Conservation (phyloP, 164 flowering plant species). For the Cinnamomum micranthum region DNA sequence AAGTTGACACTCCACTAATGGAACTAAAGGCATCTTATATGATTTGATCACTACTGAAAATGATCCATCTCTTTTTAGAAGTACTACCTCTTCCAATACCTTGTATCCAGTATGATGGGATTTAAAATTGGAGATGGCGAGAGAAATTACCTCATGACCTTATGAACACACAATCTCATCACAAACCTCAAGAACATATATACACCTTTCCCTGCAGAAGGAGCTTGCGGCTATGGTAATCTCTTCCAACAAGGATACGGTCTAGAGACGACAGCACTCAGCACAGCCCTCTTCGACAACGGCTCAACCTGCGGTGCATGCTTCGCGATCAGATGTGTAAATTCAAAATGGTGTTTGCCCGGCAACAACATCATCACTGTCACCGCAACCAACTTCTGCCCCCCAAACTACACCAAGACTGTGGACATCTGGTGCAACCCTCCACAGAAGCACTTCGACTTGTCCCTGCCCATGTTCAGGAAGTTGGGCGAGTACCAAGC, state of each 20-base stretch:
- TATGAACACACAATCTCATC: too few relatives aligned
- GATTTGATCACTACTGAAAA: too few relatives aligned
- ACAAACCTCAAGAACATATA: too few relatives aligned
- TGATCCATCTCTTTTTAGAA: too few relatives aligned
- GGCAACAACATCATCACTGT: conserved; percentile 7
- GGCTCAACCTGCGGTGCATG: conserved; percentile 28
- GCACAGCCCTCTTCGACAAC: conserved; percentile 28
- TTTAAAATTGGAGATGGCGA: too few relatives aligned
- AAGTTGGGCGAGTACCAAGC: conserved; percentile 15
- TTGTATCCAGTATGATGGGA: too few relatives aligned
- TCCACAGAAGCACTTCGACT: conserved; percentile 30
- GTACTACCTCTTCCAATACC: too few relatives aligned
- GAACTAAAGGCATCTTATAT: too few relatives aligned
- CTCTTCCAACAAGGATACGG: conserved; percentile 26
- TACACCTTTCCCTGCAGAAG: conserved; percentile 9
- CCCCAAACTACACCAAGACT: conserved; percentile 16
- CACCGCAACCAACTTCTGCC: conserved; percentile 35
- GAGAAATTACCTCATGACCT: too few relatives aligned
- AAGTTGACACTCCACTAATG: too few relatives aligned
- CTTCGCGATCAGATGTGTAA: conserved; percentile 20
- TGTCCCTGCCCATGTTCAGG: conserved; percentile 18
- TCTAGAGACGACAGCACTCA: conserved; percentile 29
- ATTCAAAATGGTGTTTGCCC: conserved; percentile 9
- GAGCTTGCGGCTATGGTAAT: conserved; percentile 35
- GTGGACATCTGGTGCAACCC: conserved; percentile 28